Conservation (phyloP, 2,329 filamentous ascomycete species). For the Phialocephala subalpina region DNA sequence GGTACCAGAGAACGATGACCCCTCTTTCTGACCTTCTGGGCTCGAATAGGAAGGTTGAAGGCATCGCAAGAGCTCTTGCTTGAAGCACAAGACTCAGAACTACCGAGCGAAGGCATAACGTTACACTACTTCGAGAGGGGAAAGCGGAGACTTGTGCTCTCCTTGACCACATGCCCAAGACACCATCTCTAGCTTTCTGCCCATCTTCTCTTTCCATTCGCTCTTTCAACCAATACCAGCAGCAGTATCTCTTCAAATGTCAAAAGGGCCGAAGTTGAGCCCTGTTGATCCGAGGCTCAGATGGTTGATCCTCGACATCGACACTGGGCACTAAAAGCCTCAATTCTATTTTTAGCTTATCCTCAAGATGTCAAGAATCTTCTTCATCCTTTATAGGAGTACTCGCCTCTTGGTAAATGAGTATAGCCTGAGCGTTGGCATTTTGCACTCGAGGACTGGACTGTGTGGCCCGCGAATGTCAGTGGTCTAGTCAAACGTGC, state of each 20-base stretch:
- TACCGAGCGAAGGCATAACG: not conserved
- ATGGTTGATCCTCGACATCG: not conserved
- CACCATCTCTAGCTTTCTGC: no score
- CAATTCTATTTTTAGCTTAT: constrained; percentile 5
- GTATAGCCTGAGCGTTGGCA: not conserved
- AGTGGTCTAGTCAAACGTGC: no score
- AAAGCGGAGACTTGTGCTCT: not conserved
- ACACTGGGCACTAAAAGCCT: not conserved
- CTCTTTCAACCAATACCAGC: no score
- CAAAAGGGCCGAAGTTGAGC: not conserved
- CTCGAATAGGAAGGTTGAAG: constrained; percentile 7
- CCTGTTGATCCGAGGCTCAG: not conserved
- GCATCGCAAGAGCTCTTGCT: not conserved
- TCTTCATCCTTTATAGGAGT: not conserved
- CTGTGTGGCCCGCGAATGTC: no score
- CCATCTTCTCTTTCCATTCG: no score
- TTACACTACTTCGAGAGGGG: not conserved
- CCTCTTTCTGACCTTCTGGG: not conserved
- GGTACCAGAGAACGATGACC: not conserved
- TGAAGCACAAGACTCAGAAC: not conserved
- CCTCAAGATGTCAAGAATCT: not conserved
- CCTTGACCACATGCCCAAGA: not conserved
- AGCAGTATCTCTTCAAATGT: not conserved
- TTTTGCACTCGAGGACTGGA: no score
- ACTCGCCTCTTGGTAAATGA: not conserved